Conservation (phyloP, 2,329 filamentous ascomycete genomes). For the Beauveria sp. region DNA sequence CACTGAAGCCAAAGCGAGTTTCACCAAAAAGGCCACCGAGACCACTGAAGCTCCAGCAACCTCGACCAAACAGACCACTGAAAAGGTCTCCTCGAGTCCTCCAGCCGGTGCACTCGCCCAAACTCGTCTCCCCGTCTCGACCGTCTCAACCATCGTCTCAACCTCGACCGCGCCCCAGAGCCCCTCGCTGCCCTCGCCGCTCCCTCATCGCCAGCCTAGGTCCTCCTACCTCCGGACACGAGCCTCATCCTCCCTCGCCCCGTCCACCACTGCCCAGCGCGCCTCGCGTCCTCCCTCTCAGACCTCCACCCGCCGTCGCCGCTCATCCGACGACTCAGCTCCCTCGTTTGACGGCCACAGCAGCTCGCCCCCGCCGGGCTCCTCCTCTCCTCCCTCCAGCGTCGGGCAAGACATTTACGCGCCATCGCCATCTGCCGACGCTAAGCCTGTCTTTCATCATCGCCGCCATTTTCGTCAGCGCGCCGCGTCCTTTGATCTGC, state of each 20-base stretch:
- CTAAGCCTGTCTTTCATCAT: background rate
- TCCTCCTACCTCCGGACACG: conserved; percentile 12
- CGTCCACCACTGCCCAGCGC: conserved; percentile 2
- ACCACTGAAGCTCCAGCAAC: too few species aligned
- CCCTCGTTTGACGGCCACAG: background rate
- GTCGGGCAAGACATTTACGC: background rate
- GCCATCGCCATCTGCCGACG: background rate
- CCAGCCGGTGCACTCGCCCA: background rate
- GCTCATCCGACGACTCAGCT: conserved; percentile 2
- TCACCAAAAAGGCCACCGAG: too few species aligned
- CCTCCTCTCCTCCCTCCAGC: conserved; percentile 4
- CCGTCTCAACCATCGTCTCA: background rate
- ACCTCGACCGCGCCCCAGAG: background rate
- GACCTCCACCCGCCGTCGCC: background rate
- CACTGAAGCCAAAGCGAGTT: background rate
- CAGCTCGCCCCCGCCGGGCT: conserved; percentile 1
- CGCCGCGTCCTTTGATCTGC: conserved; percentile 4
- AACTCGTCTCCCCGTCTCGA: conserved; percentile 10
- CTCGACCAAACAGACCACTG: too few species aligned
- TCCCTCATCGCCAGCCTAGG: conserved; percentile 10
- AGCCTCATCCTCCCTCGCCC: conserved; percentile 7
- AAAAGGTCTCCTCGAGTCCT: too few species aligned
- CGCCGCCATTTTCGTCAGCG: background rate
- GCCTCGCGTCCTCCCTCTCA: background rate
- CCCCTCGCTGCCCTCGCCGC: background rate